Conservation (phyloP, 2,329 filamentous ascomycete genomes). For the Aspergillus quadrilineatus region DNA sequence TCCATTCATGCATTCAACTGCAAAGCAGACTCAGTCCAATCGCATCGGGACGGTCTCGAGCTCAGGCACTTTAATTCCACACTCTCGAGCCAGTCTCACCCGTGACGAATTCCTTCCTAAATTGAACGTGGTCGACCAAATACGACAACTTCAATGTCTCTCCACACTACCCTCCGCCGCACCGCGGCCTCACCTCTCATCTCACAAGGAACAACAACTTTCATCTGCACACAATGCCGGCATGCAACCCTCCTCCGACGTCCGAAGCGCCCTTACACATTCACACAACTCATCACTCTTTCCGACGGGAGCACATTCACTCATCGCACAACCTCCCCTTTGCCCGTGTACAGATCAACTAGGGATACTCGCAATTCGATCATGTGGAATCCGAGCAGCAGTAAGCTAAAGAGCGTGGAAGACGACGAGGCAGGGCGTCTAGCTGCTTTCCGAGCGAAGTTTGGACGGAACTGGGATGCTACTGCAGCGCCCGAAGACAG, state of each 20-base stretch:
- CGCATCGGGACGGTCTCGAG: not conserved
- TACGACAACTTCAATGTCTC: conserved; percentile 29
- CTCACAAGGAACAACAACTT: conserved; percentile 35
- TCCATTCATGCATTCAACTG: conserved; percentile 5
- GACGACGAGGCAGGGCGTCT: conserved; percentile 91
- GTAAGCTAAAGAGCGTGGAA: conserved; percentile 81
- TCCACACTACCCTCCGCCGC: conserved; percentile 39
- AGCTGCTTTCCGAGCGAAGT: conserved; percentile 79
- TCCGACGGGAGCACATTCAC: conserved; percentile 81
- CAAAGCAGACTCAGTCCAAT: not conserved
- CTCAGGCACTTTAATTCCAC: not conserved
- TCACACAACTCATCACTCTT: conserved; percentile 93
- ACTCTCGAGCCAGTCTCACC: not conserved
- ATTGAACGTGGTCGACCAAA: not conserved
- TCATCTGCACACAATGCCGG: conserved; percentile 62
- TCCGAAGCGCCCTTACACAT: conserved; percentile 89
- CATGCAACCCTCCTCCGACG: conserved; percentile 83
- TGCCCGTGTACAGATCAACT: conserved; percentile 59
- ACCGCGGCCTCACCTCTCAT: conserved; percentile 28
- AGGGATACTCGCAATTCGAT: conserved; percentile 90
- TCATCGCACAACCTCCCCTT: conserved; percentile 51
- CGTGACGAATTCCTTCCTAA: not conserved
- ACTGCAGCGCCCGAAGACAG: conserved; percentile 33
- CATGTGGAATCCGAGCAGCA: conserved; percentile 84
- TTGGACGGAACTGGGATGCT: conserved; percentile 80